Base-by-base conservation (phyloP, 768 basidiomycete genomes). In the Russula compacta region DNA sequence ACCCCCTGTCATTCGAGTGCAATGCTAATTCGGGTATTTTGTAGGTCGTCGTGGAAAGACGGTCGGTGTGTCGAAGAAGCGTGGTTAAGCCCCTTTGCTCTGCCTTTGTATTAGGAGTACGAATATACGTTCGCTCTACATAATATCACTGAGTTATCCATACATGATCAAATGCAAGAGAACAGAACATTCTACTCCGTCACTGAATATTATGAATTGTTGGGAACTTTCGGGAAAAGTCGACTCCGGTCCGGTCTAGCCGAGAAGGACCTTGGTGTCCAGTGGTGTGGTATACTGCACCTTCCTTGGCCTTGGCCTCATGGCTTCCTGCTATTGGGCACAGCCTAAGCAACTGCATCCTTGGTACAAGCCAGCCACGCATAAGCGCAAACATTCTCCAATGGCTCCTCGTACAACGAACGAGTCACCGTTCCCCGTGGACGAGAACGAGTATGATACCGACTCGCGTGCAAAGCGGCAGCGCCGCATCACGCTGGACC, bases 61-160 rank as follows among this genome's bases (percentile, higher is more conserved):
- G 61, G 92, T 93, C 68, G 92, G 92, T 85, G 92, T 94, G 71
- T 93, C 92, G 68, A 94, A 94, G 83, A 95, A 94, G 84, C 79
- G 81, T 63, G 80, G 80, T 71, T 82, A 80, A 71, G 68, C 60
- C 61, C n/a, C 47, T 66, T 17, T 44, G 57, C 39, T 40, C 32
- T 52, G 7, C 29, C n/a, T n/a, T 24, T 48, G 17, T 49, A 24
- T 6, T 47, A 11, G 48, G 53, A 51, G 60, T 48, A 48, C 4
- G 38, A 21, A 43, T 44, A 62, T 36, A 42, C 43, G 3, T 49
- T 39, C 36, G 15, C 46, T 50, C 21, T 47, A 39, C 14, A 6
- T 15, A 29, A 43, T 50, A 36, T 46, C 17, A 53, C 17, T 50
- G 55, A 56, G 36, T 19, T 49, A 49, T 15, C 9, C 43, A 52